Percentiles rank a stretch among this genome's conserved stretches.
Evolutionary conservation across 768 basidiomycete genomes (phyloP).

Genomic region (Pleurotus platypus): DNA sequence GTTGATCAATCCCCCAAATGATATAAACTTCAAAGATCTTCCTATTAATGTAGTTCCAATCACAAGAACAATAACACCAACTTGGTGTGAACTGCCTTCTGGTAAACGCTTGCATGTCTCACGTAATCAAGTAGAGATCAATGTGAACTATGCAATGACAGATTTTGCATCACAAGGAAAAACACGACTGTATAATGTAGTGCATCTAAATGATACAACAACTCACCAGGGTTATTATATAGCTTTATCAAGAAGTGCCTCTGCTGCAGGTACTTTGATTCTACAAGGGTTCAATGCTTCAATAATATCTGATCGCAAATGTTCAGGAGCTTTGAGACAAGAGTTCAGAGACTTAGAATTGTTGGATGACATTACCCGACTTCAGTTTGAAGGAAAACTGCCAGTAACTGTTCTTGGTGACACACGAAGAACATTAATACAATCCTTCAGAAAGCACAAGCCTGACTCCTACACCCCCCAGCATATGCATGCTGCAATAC

Average conservation of each 20-base stretch:
- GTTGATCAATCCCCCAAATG: background rate
- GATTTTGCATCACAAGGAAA: constrained; percentile 23
- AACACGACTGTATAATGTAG: constrained; percentile 20
- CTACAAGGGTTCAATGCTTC: constrained; percentile 19
- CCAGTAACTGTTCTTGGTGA: constrained; percentile 12
- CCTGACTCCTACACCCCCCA: constrained; percentile 16
- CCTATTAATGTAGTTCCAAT: constrained; percentile 20
- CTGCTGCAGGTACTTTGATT: constrained; percentile 19
- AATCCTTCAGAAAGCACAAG: constrained; percentile 15
- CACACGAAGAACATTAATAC: constrained; percentile 19
- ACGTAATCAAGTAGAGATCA: constrained; percentile 20
- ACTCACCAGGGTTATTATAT: constrained; percentile 27
- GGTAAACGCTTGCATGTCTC: constrained; percentile 13
- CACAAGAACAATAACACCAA: background rate
- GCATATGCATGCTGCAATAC: constrained; percentile 13
- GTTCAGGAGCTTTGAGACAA: constrained; percentile 23
- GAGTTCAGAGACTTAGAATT: constrained; percentile 31
- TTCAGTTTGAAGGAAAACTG: constrained; percentile 17
- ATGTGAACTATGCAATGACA: constrained; percentile 19
- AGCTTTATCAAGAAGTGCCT: constrained; percentile 22
- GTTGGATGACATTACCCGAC: constrained; percentile 28
- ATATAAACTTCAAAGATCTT: constrained; percentile 9
- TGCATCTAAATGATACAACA: constrained; percentile 19
- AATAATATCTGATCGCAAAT: constrained; percentile 19
- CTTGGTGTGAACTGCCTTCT: constrained; percentile 11